phyloP scores from a whole-genome alignment of 2,329 filamentous ascomycete genomes.

The Chaetomium sp. region DNA sequence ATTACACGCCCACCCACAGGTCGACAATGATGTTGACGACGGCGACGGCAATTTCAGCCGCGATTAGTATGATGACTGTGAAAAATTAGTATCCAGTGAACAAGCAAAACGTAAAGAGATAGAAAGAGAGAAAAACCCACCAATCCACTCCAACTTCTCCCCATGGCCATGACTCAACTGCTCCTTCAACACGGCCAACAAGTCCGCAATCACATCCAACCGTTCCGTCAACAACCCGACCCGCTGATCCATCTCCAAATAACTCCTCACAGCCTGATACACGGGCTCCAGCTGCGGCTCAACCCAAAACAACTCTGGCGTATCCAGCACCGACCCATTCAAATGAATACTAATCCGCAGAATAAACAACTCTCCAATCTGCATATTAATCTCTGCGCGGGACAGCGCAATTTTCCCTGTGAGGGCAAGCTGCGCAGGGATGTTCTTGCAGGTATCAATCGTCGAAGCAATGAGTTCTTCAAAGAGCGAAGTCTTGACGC shows the following conservation, averaged over 20 bases:
- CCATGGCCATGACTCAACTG: slow-evolving; percentile 90
- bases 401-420: slow-evolving; percentile 89
- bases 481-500: slow-evolving; percentile 95
- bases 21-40: slow-evolving; percentile 94
- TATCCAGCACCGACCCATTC: slow-evolving; percentile 92
- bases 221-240: slow-evolving; percentile 84
- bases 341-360: slow-evolving; percentile 96
- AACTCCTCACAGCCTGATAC: slow-evolving; percentile 90
- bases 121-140: slow-evolving; percentile 44
- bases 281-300: slow-evolving; percentile 95
- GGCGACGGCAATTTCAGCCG: slow-evolving; percentile 88
- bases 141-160: slow-evolving; percentile 84
- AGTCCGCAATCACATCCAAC: slow-evolving; percentile 85
- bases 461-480: slow-evolving; percentile 93
- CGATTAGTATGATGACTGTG: slow-evolving; percentile 93
- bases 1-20: slow-evolving; percentile 56
- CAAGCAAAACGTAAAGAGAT: not conserved
- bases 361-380: slow-evolving; percentile 97
- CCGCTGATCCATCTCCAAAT: slow-evolving; percentile 96
- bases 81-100: no score
- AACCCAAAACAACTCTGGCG: slow-evolving; percentile 96
- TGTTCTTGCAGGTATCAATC: slow-evolving; percentile 86
- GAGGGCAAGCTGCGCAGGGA: slow-evolving; percentile 84
- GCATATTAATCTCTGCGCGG: slow-evolving; percentile 94
- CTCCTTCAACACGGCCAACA: slow-evolving; percentile 89